These are phyloP conservation scores for Pseudomassariella vexata DNA, from an alignment of 2,329 filamentous ascomycete species.

Conservation along the genomic window DNA sequence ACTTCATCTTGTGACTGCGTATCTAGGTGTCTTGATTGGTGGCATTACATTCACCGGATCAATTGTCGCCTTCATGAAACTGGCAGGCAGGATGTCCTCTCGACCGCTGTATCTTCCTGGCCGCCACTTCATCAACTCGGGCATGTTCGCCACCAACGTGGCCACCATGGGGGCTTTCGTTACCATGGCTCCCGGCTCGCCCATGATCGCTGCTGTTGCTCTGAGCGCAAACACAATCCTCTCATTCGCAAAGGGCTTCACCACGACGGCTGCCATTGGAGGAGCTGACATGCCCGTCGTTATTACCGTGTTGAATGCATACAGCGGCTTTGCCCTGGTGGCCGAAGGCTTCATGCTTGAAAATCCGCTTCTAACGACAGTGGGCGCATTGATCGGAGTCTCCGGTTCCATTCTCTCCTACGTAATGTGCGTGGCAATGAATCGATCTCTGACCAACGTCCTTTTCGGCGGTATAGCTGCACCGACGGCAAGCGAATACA, in stretches of 20 bases:
- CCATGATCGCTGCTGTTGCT: constrained; percentile 71
- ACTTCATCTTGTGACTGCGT: constrained; percentile 79
- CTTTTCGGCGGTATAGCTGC: constrained; percentile 77
- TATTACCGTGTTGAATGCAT: constrained; percentile 85
- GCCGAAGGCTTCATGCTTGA: constrained; percentile 90
- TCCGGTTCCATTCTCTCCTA: constrained; percentile 86
- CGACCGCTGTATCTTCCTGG: constrained; percentile 68
- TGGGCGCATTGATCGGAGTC: constrained; percentile 82
- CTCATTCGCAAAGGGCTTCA: constrained; percentile 81
- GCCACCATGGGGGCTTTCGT: constrained; percentile 82
- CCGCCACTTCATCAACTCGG: constrained; percentile 68
- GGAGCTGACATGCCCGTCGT: constrained; percentile 94
- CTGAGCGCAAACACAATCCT: constrained; percentile 70
- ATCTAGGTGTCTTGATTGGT: constrained; percentile 79
- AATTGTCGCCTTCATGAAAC: constrained; percentile 83
- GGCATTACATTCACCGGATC: constrained; percentile 90
- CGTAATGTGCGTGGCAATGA: constrained; percentile 87
- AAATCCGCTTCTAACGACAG: constrained; percentile 76
- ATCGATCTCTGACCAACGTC: constrained; percentile 81
- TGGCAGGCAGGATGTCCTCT: constrained; percentile 77
- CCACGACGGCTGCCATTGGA: constrained; percentile 81
- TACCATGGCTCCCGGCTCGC: constrained; percentile 73
- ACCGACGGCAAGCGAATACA: constrained; percentile 56
- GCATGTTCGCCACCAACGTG: constrained; percentile 68
- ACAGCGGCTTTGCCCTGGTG: constrained; percentile 84